Conservation (phyloP, 805 yeast genomes). For the Saturnispora halmiae region DNA sequence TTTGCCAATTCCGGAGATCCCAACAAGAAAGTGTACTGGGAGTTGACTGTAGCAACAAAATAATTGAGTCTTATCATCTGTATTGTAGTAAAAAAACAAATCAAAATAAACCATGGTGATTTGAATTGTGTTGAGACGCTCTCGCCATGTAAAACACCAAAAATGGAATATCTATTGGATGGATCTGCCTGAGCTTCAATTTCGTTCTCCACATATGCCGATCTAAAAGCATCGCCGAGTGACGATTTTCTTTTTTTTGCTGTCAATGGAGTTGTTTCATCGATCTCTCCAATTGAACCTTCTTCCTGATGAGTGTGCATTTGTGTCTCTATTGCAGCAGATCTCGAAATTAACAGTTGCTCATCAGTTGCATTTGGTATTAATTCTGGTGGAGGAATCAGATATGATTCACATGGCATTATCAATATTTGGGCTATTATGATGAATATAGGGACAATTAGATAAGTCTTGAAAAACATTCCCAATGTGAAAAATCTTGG, state of each 20-base stretch:
- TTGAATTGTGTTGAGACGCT: constrained; percentile 40
- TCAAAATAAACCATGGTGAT: constrained; percentile 44
- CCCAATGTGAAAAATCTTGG: constrained; percentile 31
- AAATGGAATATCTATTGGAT: constrained; percentile 33
- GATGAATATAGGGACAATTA: constrained; percentile 42
- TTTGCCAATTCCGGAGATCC: constrained; percentile 32
- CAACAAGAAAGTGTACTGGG: constrained; percentile 44
- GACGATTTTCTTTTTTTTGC: constrained; percentile 37
- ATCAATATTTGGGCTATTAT: constrained; percentile 35
- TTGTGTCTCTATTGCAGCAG: constrained; percentile 22
- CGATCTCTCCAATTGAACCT: background rate
- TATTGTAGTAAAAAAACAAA: constrained; percentile 42
- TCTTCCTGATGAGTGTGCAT: constrained; percentile 15
- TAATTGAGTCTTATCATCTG: constrained; percentile 51
- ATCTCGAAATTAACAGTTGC: constrained; percentile 22
- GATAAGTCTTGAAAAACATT: constrained; percentile 38
- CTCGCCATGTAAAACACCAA: constrained; percentile 47
- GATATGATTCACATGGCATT: constrained; percentile 45
- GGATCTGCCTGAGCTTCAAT: constrained; percentile 27
- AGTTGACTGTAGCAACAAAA: constrained; percentile 48
- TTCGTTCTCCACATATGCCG: constrained; percentile 44
- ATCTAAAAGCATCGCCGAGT: constrained; percentile 47
- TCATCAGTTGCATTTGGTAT: constrained; percentile 26
- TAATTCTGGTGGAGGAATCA: constrained; percentile 31
- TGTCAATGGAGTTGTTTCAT: constrained; percentile 16